Evolutionary conservation across 805 yeast species (phyloP), one percentile per base, ranked within the genome.

Genomic region (Monosporozyma aerobia): DNA sequence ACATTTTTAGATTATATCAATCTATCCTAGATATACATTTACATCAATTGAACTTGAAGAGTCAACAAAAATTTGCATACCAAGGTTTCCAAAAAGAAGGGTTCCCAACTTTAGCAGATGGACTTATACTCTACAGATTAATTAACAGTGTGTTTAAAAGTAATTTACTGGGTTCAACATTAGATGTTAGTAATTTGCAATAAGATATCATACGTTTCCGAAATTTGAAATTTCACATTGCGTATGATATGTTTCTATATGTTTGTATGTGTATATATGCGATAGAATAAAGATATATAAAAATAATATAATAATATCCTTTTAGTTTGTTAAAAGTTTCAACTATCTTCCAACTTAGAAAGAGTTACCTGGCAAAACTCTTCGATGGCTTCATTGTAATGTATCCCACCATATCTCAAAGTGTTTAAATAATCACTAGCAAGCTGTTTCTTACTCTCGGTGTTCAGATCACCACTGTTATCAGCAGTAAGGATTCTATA

Each of bases 351-450:
- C 40, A 50, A 5, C n/a, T 54, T 52, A 14, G 50, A 50, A 39
- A 63, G 51, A 48, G 51, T 55, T 29, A 61, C 54, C 44, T 61
- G 67, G 44, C 83, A 77, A 64, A 84, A 84, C 54, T 83, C 89
- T 63, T 83, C 87, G 13, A 84, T 76, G 19, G 82, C 69, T 53
- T 73, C 80, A 62, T 84, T 84, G 49, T 76, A 76, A 59, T 83
- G 87, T 0, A 74, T 56, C 0, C 90, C 90, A 9, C 82, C 83
- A 4, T 60, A 63, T 33, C 89, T 61, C 39, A 84, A 64, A 40
- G 81, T 79, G 30, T 78, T 76, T 27, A 84, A 65, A 54, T 83
- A 81, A 63, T 79, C 74, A 50, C 78, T 76, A 7, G 82, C 82
- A 3, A 83, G 71, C 49, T 80, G 83, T 32, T 69, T 60, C 43